Evolutionary conservation across 257 asterid genomes (phyloP).

Genomic region (Vinca minor): DNA sequence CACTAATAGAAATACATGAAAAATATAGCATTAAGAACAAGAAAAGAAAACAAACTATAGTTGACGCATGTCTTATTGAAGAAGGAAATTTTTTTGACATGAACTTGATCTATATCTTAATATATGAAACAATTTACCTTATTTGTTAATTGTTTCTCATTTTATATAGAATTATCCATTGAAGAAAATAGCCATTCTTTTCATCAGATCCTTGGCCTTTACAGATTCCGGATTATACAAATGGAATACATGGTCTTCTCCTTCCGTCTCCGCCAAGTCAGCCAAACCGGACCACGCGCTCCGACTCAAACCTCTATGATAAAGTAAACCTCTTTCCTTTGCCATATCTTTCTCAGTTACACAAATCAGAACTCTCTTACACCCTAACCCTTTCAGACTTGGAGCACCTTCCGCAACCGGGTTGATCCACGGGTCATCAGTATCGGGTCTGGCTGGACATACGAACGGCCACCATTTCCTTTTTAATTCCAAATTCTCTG

Average conservation of each 20-base stretch:
- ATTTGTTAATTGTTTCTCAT: too few relatives aligned
- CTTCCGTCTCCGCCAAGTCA: conserved; percentile 33
- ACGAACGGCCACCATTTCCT: conserved; percentile 23
- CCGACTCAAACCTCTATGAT: conserved; percentile 23
- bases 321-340: conserved; percentile 33
- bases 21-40: too few relatives aligned
- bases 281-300: conserved; percentile 36
- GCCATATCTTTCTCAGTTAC: conserved; percentile 33
- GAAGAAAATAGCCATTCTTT: conserved; percentile 31
- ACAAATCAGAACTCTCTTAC: conserved; percentile 23
- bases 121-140: too few relatives aligned
- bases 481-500: conserved; percentile 6
- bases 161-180: too few relatives aligned
- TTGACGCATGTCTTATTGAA: too few relatives aligned
- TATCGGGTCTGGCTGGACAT: conserved; percentile 18
- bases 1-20: too few relatives aligned
- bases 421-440: conserved; percentile 30
- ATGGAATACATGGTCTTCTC: conserved; percentile 32
- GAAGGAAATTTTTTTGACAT: too few relatives aligned
- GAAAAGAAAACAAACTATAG: too few relatives aligned
- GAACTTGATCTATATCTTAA: too few relatives aligned
- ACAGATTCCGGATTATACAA: conserved; percentile 6
- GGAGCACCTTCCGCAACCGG: conserved; percentile 21
- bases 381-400: conserved; percentile 20
- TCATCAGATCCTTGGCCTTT: conserved; percentile 29